A percentile compares a stretch with the other conserved stretches of the same genome.
These are phyloP conservation scores for Boletus mariae DNA, from an alignment of 1,284 basidiomycete species.

Conservation along the genomic window DNA sequence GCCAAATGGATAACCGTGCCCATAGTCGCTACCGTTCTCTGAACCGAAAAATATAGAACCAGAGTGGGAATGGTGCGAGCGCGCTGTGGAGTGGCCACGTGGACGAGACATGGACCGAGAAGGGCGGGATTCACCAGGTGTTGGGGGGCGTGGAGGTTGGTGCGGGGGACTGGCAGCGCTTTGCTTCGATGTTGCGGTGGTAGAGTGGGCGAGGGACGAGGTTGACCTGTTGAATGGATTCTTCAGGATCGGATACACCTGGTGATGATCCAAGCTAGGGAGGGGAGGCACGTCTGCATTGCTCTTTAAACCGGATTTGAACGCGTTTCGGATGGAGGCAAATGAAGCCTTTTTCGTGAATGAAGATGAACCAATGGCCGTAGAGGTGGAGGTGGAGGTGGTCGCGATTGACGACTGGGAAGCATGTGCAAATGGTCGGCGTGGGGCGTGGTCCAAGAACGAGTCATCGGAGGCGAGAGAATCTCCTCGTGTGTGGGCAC, in stretches of 20 bases:
- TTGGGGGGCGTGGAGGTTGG: constrained; percentile 50
- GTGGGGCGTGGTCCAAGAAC: constrained; percentile 54
- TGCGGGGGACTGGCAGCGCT: constrained; percentile 40
- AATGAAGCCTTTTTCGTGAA: constrained; percentile 82
- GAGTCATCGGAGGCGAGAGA: constrained; percentile 68
- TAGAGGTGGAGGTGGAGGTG: constrained; percentile 30
- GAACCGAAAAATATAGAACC: constrained; percentile 68
- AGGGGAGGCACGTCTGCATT: constrained; percentile 58
- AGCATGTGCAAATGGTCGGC: constrained; percentile 60
- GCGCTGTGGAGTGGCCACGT: constrained; percentile 54
- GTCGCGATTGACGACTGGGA: constrained; percentile 66
- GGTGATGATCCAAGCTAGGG: constrained; percentile 57
- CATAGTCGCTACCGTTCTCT: constrained; percentile 66
- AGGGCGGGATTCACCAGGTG: constrained; percentile 51
- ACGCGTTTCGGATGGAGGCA: constrained; percentile 84
- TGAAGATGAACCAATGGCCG: constrained; percentile 37
- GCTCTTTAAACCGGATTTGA: constrained; percentile 66
- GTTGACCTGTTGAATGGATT: constrained; percentile 78
- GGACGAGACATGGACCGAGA: constrained; percentile 41
- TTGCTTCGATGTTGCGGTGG: constrained; percentile 36
- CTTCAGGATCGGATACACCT: constrained; percentile 65
- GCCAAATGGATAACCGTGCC: constrained; percentile 40
- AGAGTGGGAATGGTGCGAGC: constrained; percentile 70
- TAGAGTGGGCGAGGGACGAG: constrained; percentile 55
- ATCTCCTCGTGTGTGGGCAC: constrained; percentile 62